phyloP scores from a whole-genome alignment of 306 rosid genomes.

The Sindora glabra region DNA sequence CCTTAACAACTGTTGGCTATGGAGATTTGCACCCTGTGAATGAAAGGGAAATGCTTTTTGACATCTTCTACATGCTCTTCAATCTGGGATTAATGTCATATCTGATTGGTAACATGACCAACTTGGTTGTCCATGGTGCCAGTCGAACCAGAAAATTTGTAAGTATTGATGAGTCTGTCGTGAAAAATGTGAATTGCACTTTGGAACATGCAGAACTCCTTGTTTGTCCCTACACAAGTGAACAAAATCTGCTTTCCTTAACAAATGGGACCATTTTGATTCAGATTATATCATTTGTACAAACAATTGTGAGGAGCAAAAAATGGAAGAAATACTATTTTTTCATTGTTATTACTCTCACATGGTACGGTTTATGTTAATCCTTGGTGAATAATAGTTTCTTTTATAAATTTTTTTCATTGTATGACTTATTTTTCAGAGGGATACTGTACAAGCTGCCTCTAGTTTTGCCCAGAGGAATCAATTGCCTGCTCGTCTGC shows the following conservation, averaged over 20 bases:
- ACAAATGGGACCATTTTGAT: no score
- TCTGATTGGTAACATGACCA: conserved; percentile 91
- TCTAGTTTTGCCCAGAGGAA: conserved; percentile 58
- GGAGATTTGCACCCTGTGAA: conserved; percentile 64
- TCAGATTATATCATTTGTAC: no score
- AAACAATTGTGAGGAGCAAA: no score
- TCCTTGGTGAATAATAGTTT: no score
- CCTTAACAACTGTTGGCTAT: conserved; percentile 56
- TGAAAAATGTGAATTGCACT: not conserved
- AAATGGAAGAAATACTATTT: no score
- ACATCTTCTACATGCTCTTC: conserved; percentile 74
- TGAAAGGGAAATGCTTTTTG: conserved; percentile 56
- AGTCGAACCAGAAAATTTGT: conserved; percentile 57
- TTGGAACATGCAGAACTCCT: not conserved
- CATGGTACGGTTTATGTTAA: no score
- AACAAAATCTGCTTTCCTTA: no score
- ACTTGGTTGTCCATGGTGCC: conserved; percentile 70
- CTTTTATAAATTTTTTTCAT: not conserved
- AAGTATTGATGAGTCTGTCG: conserved; percentile 21
- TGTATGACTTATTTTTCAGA: conserved; percentile 14
- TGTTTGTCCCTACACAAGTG: no score
- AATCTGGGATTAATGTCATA: conserved; percentile 78
- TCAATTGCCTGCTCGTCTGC: conserved; percentile 42
- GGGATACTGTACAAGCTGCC: conserved; percentile 65
- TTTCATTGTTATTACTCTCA: no score